Conservation (phyloP, 495 filamentous ascomycete species). For the Chaetomidium leptoderma region DNA sequence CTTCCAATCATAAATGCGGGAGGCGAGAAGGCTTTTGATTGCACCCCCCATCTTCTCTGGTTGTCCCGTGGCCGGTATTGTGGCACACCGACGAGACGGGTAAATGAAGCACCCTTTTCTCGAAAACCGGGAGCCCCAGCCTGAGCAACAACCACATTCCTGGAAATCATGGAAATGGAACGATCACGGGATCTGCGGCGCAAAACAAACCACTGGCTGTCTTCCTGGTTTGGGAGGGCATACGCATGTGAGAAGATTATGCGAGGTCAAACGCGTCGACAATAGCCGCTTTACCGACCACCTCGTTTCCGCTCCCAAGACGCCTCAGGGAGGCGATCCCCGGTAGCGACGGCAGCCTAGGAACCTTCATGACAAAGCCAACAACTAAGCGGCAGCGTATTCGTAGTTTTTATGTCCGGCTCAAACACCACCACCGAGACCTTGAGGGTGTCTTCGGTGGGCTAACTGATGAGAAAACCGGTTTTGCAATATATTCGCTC, state of each 20-base stretch:
- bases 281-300: conserved; percentile 17
- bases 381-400: neutral
- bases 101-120: conserved; percentile 4
- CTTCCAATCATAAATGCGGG: conserved; percentile 25
- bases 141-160: conserved; percentile 23
- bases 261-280: conserved; percentile 5
- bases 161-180: conserved; percentile 22
- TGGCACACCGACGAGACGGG: conserved; percentile 10
- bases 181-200: conserved; percentile 18
- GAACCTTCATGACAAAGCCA: conserved; percentile 7
- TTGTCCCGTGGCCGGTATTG: conserved; percentile 15
- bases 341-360: conserved; percentile 13
- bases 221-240: conserved; percentile 18
- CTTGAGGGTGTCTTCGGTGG: conserved; percentile 36
- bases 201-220: conserved; percentile 13
- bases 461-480: conserved; percentile 37
- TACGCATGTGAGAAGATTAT: neutral
- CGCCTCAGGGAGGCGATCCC: conserved; percentile 3
- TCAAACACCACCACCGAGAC: conserved; percentile 43
- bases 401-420: conserved; percentile 38
- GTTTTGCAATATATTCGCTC: conserved; percentile 48
- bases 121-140: conserved; percentile 12
- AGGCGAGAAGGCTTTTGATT: conserved; percentile 11
- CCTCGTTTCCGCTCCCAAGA: neutral
- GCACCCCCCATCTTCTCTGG: neutral